These are phyloP conservation scores for Cladosporium sp. DNA, from an alignment of 2,329 filamentous ascomycete genomes.

Conservation along the genomic window DNA sequence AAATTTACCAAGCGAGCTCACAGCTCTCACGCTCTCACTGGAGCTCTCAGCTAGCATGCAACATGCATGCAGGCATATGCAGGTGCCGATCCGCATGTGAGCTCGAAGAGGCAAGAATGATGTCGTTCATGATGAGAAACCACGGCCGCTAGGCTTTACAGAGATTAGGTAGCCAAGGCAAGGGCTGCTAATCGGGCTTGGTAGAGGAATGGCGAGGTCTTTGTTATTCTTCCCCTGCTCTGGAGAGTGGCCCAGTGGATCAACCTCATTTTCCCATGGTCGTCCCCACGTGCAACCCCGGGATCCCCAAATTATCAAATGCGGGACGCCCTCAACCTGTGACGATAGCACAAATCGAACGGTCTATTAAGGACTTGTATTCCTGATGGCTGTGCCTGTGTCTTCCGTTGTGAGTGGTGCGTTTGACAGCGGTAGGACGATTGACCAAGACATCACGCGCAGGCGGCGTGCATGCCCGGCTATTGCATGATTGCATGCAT, in stretches of 20 bases:
- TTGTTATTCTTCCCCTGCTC: neutral
- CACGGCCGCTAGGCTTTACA: constrained; percentile 1
- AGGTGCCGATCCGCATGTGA: constrained; percentile 10
- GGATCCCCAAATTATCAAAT: constrained; percentile 3
- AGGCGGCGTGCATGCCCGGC: neutral
- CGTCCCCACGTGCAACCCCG: neutral
- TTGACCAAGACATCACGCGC: neutral
- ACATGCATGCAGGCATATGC: too few species aligned
- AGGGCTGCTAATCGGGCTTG: neutral
- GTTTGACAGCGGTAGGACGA: neutral
- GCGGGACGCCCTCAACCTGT: neutral
- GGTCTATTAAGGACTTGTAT: neutral
- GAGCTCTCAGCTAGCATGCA: neutral
- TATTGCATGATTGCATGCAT: neutral
- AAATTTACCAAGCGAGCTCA: constrained; percentile 9
- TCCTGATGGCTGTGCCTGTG: neutral
- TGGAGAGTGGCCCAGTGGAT: neutral
- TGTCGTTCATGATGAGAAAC: neutral
- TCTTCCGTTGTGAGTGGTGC: neutral
- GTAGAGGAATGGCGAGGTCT: neutral
- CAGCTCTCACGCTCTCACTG: too few species aligned
- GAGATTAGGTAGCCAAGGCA: neutral
- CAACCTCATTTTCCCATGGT: constrained; percentile 1
- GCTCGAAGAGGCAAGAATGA: constrained; percentile 3
- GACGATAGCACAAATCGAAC: neutral